These are phyloP conservation scores for Fusarium chlamydosporum DNA, from an alignment of 2,329 filamentous ascomycete genomes.

Conservation along the genomic window DNA sequence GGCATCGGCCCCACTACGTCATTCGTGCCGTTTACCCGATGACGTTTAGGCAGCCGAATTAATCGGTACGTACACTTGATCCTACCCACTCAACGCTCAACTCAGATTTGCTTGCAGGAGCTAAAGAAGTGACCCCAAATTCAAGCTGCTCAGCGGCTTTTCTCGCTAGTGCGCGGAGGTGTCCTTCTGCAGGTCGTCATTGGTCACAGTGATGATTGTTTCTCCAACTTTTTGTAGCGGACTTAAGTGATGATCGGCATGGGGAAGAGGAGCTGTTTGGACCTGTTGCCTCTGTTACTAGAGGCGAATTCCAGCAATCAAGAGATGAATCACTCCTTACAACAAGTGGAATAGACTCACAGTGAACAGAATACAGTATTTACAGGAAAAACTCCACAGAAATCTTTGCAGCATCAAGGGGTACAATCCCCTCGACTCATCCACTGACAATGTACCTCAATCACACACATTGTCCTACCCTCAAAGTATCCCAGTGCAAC, in stretches of 20 bases:
- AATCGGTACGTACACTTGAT: slow-evolving; percentile 25
- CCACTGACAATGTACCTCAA: neutral
- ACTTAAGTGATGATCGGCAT: slow-evolving; percentile 2
- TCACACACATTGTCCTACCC: slow-evolving; percentile 2
- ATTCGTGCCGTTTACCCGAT: slow-evolving; percentile 36
- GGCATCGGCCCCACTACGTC: slow-evolving; percentile 30
- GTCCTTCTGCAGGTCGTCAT: neutral
- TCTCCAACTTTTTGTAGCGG: slow-evolving; percentile 23
- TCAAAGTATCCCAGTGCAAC: slow-evolving; percentile 21
- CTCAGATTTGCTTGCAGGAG: neutral
- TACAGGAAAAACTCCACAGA: neutral
- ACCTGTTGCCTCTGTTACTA: neutral
- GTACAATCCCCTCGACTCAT: neutral
- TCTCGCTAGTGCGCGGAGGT: slow-evolving; percentile 10
- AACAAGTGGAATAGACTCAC: neutral
- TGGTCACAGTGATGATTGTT: neutral
- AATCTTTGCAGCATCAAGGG: neutral
- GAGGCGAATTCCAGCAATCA: neutral
- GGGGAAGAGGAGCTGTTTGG: slow-evolving; percentile 20
- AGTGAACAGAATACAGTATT: neutral
- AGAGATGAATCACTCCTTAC: neutral
- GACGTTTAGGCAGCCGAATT: slow-evolving; percentile 40
- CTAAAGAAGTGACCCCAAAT: slow-evolving; percentile 14
- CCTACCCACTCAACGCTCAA: neutral
- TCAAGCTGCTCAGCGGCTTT: slow-evolving; percentile 28